Base-by-base conservation (phyloP, 805 yeast species). In the Yarrowia hollandica region DNA sequence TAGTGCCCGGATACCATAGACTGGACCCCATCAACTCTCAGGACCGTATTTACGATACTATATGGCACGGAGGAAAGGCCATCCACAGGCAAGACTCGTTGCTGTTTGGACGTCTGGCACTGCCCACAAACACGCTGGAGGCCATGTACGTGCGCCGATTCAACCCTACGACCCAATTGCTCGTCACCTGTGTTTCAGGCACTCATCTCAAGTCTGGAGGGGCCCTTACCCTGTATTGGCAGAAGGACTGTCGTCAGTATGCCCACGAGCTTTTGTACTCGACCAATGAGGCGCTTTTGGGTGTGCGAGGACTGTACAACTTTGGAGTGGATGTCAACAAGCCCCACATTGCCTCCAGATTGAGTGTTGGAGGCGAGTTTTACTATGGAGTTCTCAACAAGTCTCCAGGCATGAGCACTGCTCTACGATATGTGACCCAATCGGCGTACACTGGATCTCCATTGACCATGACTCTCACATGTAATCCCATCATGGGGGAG, bases 401-500 rank as follows among this genome's bases (percentile, higher is more conserved):
- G 79, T 85, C 92, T 61, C 97, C 97, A 0, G 98, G 97, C 0
- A 56, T 91, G 16, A 88, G 96, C 0, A 82, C 95, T 1, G 92
- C 96, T 0, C 70, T 90, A 48, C 74, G 97, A 42, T 92, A 94
- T 69, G 80, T 92, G 0, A 88, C 97, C 0, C 85, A 88, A 62
- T 83, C 96, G 0, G 83, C 94, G 0, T 82, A 88, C 39, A 87
- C 96, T 0, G 96, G 95, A 3, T 86, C 89, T 63, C 99, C 99
- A 0, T 73, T 91, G 63, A 88, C 96, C 0, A 80, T 94, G 79
- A 87, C 98, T 0, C 67, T 92, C 35, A 85, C 96, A 0, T 78
- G 86, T 60, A 94, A 94, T 69, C 99, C 99, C 1, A 75, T 94
- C 14, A 75, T 92, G 68, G 99, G 99, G 2, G 91, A 90, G 64